Evolutionary conservation across 2,329 filamentous ascomycete species (phyloP), one percentile per base, ranked within the genome.

Genomic region (Claviceps sp.): DNA sequence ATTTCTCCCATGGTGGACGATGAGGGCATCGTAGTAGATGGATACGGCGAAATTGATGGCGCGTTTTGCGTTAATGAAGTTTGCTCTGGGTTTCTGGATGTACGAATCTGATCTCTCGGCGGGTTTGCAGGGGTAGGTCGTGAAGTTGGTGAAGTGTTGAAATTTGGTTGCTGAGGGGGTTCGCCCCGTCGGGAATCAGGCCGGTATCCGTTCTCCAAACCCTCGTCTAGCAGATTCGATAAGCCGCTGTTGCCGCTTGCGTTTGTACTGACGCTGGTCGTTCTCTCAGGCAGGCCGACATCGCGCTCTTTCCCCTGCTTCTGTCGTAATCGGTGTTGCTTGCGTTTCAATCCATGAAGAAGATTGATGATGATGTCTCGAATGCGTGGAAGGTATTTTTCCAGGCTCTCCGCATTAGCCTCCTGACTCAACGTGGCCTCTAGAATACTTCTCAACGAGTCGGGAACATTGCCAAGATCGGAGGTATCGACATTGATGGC

Each of bases 301-400:
- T 76, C 74, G 51, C 72, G 76, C 11, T 84, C 80, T 53, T 76
- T 72, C 4, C 72, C 67, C 58, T 82, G 78, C 57, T 78, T 82
- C 61, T 83, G 80, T 30, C 81, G 73, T 61, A 98, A 70, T 61
- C 89, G 88, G 63, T 95, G 90, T 65, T 98, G 93, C 67, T 98
- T 98, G 68, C 91, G 85, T 73, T 98, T 98, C 57, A 98, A 71
- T 2, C 93, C 93, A 65, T 98, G 93, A 8, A 98, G 78, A 34
- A 98, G 75, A 65, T 95, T 96, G 68, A 98, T 97, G 64, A 98
- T 98, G 62, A 98, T 98, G 67, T 98, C 93, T 61, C 93, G 84
- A 66, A 98, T 98, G 54, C 87, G 82, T 1, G 93, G 93, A 36
- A 98, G 74, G 66, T 95, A 98, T 65, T 86, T 87, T 66, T 98